A percentile compares a stretch with the other conserved stretches of the same genome.
Evolutionary conservation across 208 protist species (phyloP).

Genomic region (Leishmania arabica): DNA sequence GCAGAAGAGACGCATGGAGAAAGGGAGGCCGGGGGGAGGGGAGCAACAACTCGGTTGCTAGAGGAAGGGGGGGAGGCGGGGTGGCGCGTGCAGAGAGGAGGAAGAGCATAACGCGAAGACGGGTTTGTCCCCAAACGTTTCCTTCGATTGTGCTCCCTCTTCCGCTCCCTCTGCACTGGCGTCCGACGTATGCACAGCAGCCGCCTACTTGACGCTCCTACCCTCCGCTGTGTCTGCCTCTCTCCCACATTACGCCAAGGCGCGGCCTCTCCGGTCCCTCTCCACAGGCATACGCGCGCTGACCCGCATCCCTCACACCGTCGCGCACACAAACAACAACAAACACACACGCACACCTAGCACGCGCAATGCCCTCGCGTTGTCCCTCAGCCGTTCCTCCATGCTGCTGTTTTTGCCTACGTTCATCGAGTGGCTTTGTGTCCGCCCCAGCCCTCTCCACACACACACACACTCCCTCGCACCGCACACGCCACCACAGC

Average conservation of each 20-base stretch:
- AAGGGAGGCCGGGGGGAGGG: not conserved
- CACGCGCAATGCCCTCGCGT: not conserved
- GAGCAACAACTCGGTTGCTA: not conserved
- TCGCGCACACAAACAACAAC: not conserved
- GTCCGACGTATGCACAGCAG: not conserved
- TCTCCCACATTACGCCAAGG: not conserved
- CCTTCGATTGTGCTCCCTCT: conserved; percentile 2
- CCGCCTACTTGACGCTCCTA: not conserved
- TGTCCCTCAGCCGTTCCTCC: not conserved
- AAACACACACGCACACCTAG: not conserved
- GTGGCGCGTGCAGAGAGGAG: not conserved
- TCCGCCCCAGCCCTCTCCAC: too few species aligned
- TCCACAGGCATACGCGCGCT: not conserved
- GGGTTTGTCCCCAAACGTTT: conserved; percentile 27
- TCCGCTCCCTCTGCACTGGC: not conserved
- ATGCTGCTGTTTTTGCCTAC: not conserved
- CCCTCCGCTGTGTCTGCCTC: not conserved
- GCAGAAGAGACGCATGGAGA: not conserved
- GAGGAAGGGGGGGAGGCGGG: too few species aligned
- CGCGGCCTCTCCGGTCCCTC: not conserved
- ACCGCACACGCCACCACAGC: too few species aligned
- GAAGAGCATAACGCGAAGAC: conserved; percentile 12
- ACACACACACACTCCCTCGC: too few species aligned
- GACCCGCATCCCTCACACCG: not conserved
- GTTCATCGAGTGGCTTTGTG: too few species aligned